Percentiles rank a stretch among this genome's conserved stretches.
These are phyloP conservation scores for Chrysanthemum seticuspe DNA, from an alignment of 129 eudicot species.

Conservation along the genomic window DNA sequence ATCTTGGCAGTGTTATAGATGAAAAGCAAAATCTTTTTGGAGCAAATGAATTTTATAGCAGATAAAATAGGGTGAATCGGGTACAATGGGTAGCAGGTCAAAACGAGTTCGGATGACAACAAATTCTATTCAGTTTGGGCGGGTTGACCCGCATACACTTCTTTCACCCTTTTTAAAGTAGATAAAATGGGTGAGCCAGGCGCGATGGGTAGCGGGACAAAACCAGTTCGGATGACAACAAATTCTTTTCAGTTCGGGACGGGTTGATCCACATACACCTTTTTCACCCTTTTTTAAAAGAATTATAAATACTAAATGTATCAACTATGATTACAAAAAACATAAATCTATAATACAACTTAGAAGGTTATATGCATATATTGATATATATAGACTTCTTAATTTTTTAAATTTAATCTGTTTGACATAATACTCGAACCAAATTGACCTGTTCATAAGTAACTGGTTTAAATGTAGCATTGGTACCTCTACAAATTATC, in stretches of 20 bases:
- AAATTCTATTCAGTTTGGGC: neutral
- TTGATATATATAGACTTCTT: neutral
- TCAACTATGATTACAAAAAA: neutral
- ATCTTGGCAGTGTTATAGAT: conserved; percentile 8
- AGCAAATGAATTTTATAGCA: neutral
- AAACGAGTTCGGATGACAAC: neutral
- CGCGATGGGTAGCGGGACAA: neutral
- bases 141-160: neutral
- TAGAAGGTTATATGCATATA: neutral
- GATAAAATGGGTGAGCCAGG: neutral
- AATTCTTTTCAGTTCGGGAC: neutral
- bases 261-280: neutral
- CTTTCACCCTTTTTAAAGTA: neutral
- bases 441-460: neutral
- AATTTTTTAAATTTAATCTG: neutral
- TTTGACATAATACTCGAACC: neutral
- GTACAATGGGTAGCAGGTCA: neutral
- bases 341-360: neutral
- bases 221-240: neutral
- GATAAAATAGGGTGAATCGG: neutral
- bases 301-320: neutral
- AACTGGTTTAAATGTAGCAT: neutral
- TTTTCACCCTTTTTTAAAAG: neutral
- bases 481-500: neutral
- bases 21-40: neutral